Base-by-base conservation (phyloP, 2,329 filamentous ascomycete species). In the Graphiopsis chlorocephala region DNA sequence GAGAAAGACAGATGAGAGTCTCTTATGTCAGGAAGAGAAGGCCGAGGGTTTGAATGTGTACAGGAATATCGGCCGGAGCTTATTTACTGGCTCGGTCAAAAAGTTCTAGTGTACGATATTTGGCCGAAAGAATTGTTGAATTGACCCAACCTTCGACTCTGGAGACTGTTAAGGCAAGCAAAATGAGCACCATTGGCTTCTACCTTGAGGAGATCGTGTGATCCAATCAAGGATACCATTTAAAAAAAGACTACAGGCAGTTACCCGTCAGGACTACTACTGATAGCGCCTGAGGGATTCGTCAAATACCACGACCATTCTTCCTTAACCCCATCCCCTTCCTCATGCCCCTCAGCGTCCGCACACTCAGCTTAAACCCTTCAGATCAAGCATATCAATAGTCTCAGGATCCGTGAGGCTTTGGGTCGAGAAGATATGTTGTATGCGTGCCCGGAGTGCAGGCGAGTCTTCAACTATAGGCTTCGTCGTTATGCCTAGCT, bases 61-160 rank as follows among this genome's bases (percentile, higher is more conserved):
- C 42, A 61, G 58, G 42, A 31, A 48, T 58, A 38, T 23, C 42
- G 28, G 45, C 45, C 45, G 15, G n/a, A 50, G n/a, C 12, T 20
- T 45, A 45, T 45, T 45, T 35, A 25, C 29, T 29, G 38, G 25
- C 23, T 33, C 45, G 58, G 58, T 45, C 58, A 62, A 62, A 62
- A 55, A 55, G 38, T 58, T 35, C 47, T 62, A 62, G 48, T 62
- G 60, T 62, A 62, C 31, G 60, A 62, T 62, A 62, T 50, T 45
- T 62, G 60, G 48, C 60, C 59, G 55, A 58, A 58, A 20, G 55
- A 20, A 45, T 26, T 45, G 55, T 45, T 58, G 55, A 58, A 15
- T 20, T 31, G 20, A 15, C n/a, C 17, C 50, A 31, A 31, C 8
- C 38, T 20, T 23, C 38, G 38, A 20, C n/a, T 11, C 3, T 12